Evolutionary conservation across 176 grass and related monocot species (phyloP).

Genomic region (Ananas comosus): DNA sequence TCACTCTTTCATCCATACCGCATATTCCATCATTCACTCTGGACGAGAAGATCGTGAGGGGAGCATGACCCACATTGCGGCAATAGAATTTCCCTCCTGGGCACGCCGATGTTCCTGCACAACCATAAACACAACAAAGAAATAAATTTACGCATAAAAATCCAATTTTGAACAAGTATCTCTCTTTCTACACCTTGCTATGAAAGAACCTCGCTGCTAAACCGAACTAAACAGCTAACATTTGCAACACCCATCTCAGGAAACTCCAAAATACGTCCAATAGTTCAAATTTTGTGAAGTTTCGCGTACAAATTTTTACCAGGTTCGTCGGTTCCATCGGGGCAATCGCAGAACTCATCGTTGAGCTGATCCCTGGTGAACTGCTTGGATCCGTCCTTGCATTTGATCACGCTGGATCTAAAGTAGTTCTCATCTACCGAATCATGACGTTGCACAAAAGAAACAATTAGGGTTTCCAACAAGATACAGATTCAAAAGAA

Average conservation of each 20-base stretch:
- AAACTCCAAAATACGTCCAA: not conserved
- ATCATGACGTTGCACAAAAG: not conserved
- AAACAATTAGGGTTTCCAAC: not conserved
- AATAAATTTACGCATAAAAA: constrained; percentile 8
- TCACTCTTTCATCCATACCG: constrained; percentile 39
- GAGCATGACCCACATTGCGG: constrained; percentile 62
- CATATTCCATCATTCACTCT: constrained; percentile 92
- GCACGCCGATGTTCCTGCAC: constrained; percentile 82
- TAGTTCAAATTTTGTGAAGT: not conserved
- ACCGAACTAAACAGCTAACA: not conserved
- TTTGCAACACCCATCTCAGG: not conserved
- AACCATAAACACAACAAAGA: constrained; percentile 7
- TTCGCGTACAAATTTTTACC: constrained; percentile 28
- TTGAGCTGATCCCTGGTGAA: constrained; percentile 83
- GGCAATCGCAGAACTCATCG: constrained; percentile 94
- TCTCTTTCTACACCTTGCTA: not conserved
- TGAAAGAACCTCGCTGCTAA: not conserved
- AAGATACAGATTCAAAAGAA: not conserved
- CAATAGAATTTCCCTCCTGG: constrained; percentile 98
- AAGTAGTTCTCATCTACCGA: constrained; percentile 70
- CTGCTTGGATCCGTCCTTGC: constrained; percentile 77
- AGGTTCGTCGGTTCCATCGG: constrained; percentile 93
- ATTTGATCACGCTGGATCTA: constrained; percentile 65
- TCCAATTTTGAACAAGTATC: not conserved
- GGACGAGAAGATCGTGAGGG: constrained; percentile 67